These are phyloP conservation scores for Pluteus cervinus DNA, from an alignment of 768 basidiomycete genomes.

Conservation along the genomic window DNA sequence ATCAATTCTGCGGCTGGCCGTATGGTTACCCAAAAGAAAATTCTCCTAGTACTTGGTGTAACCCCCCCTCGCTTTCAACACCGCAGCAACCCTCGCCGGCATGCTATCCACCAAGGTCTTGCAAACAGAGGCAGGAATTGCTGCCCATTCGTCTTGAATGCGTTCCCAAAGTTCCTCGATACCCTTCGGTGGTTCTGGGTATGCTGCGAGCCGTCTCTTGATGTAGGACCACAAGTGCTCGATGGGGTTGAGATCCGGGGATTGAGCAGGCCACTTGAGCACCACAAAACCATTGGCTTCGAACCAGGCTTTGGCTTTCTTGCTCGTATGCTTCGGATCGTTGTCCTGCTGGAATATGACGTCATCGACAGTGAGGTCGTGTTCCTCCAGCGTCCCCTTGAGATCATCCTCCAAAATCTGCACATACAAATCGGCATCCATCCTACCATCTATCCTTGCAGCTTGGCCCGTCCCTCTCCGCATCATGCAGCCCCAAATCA, in stretches of 20 bases:
- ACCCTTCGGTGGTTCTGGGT: no score
- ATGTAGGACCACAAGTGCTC: slow-evolving; percentile 10
- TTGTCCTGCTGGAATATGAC: slow-evolving; percentile 28
- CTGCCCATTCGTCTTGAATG: no score
- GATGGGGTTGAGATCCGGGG: slow-evolving; percentile 3
- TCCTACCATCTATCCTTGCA: slow-evolving; percentile 18
- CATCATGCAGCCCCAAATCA: slow-evolving; percentile 24
- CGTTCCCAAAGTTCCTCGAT: no score
- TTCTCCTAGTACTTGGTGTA: no score
- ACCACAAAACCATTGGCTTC: neutral
- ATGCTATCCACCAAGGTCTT: no score
- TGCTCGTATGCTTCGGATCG: slow-evolving; percentile 27
- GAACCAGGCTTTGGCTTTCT: neutral
- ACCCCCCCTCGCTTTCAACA: no score
- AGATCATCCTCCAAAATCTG: slow-evolving; percentile 17
- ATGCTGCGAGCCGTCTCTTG: no score
- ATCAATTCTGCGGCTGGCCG: no score
- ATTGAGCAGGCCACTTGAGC: slow-evolving; percentile 3
- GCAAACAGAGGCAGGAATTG: no score
- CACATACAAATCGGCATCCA: slow-evolving; percentile 16
- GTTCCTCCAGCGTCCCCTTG: slow-evolving; percentile 16
- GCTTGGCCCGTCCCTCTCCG: slow-evolving; percentile 15
- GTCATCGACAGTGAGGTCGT: slow-evolving; percentile 6
- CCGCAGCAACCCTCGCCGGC: no score
- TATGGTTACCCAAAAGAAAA: no score